Conservation (phyloP, 148 eudicot species). For the Heliosperma pusillum region DNA sequence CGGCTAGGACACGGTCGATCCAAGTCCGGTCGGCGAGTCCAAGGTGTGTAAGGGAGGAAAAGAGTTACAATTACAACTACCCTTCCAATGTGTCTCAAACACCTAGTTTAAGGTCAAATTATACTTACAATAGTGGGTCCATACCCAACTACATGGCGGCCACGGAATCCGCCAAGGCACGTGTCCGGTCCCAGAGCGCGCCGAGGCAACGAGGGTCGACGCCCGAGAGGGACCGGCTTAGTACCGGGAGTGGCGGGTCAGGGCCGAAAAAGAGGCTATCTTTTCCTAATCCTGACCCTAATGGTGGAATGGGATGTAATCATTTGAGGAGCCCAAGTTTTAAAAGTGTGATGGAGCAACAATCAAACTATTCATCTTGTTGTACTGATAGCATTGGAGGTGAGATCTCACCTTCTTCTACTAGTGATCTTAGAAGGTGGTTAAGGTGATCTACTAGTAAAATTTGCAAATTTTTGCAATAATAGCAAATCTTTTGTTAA, state of each 20-base stretch:
- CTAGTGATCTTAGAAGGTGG: conserved; percentile 81
- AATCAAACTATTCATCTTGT: conserved; percentile 40
- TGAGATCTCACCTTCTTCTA: conserved; percentile 81
- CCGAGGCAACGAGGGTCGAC: conserved; percentile 64
- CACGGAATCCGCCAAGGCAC: conserved; percentile 81
- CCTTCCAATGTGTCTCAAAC: conserved; percentile 41
- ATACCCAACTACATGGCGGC: conserved; percentile 79
- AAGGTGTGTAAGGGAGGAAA: conserved; percentile 20
- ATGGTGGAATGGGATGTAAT: too few relatives aligned
- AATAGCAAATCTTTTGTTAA: neutral
- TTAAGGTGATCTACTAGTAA: conserved; percentile 32
- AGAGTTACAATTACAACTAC: too few relatives aligned
- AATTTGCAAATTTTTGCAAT: neutral
- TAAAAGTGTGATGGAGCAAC: conserved; percentile 60
- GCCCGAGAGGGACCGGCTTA: conserved; percentile 56
- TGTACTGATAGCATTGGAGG: conserved; percentile 64
- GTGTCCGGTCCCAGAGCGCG: conserved; percentile 52
- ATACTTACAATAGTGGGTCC: conserved; percentile 9
- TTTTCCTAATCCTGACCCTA: conserved; percentile 45
- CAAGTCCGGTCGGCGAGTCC: conserved; percentile 84
- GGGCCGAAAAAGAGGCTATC: conserved; percentile 64
- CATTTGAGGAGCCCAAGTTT: conserved; percentile 77
- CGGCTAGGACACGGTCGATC: conserved; percentile 46
- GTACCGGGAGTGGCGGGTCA: conserved; percentile 23
- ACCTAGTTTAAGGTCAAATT: conserved; percentile 43